Base-by-base conservation (phyloP, 2,329 filamentous ascomycete genomes). In the Scedosporium apiospermum region DNA sequence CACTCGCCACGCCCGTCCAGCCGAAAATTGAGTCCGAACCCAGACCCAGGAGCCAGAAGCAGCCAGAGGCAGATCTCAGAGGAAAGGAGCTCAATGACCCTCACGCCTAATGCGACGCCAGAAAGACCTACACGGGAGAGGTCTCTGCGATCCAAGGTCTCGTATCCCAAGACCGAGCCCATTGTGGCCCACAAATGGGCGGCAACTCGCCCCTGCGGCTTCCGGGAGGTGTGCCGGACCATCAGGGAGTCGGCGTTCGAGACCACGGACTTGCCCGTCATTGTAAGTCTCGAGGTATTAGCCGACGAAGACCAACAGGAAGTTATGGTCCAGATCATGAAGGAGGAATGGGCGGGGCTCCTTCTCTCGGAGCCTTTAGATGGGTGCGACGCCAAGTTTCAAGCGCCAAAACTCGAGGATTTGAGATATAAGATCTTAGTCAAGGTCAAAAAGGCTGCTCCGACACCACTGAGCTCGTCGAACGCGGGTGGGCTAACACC, bases 311-410 rank as follows among this genome's bases (percentile, higher is more conserved):
- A 90, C 61, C 93, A 98, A 73, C 95, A 99, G 73, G 86, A 91
- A 66, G 82, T 89, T 60, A 97, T 98, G 90, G 93, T 96, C 10
- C 84, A 90, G 63, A 96, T 98, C 66, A 97, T 99, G 89, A 87
- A 87, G 66, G 86, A 96, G 67, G 88, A 90, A 66, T 99, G 93
- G 92, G 83, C 82, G 49, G 87, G 84, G 0, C 76, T 89, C 68
- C 79, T 98, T 5, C 79, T 97, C 10, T 87, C 91, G 23, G 69
- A 76, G 61, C 76, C 76, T 44, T 80, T 76, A 21, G 78, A 82
- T 21, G 75, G 78, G 68, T 77, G 78, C 67, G 72, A 84, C 71
- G 78, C 85, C 0, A 76, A 73, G 14, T 78, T 82, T 62, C 76
- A 78, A 4, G 82, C 93, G 27, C 88, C 90, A 0, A 82, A 85